Evolutionary conservation across 495 filamentous ascomycete species (phyloP), one percentile per base, ranked within the genome.

Genomic region (Neurospora terricola): DNA sequence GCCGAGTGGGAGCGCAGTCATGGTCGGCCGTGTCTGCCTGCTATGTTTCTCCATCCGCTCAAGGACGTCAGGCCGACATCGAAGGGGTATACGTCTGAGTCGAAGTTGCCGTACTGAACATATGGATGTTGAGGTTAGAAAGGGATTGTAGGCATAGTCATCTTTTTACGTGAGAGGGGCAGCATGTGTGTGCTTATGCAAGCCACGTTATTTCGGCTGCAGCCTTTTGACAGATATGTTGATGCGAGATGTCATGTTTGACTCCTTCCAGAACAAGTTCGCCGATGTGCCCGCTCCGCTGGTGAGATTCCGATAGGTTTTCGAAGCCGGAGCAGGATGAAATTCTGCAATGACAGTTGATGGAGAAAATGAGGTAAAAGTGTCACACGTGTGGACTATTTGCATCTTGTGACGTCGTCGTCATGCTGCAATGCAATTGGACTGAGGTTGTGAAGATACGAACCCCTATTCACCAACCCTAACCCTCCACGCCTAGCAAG

Each of bases 11-110:
- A 90, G 78, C 80, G 78, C 37, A 34, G 73, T 6, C 79, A 88
- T 72, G 86, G 87, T 18, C 81, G 86, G 72, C 77, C 84, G 3
- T 89, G 87, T 75, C 79, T 90, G 10, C 88, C 88, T 14, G 81
- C 87, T 21, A 86, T 89, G 79, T 76, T 89, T 16, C 75, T 90
- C 43, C 86, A 87, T 77, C 87, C 88, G 6, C 80, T 89, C 72
- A 86, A 87, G 77, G 83, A 87, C 48, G 80, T 85, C 27, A 80
- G 79, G 70, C 80, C 80, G 10, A 85, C 83, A 16, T 75, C 80
- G 66, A 79, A 78, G 59, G 86, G 82, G 27, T 81, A 82, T 71
- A 69, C 70, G 62, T 79, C 74, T 21, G 76, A 79, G n/a, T 79
- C 76, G 5, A 74, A 72, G 45, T 73, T 81, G 45, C 72, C 78